Conservation (phyloP, 164 flowering plant genomes). For the Dillenia suffruticosa region DNA sequence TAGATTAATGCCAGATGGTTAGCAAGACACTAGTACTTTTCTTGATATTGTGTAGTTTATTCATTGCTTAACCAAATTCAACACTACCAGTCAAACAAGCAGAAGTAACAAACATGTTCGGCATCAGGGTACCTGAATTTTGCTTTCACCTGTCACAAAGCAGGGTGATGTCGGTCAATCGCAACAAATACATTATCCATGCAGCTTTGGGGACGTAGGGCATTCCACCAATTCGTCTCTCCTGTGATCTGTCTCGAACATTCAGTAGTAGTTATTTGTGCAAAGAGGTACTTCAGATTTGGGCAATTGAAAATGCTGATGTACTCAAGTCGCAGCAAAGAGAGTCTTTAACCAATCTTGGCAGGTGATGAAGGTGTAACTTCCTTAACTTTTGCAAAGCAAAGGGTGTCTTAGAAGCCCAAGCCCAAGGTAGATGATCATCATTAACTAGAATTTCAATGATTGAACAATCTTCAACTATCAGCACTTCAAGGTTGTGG, state of each 20-base stretch:
- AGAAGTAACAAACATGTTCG: no score
- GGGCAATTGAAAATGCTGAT: conserved; percentile 7
- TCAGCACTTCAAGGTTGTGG: conserved; percentile 2
- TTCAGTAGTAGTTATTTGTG: not conserved
- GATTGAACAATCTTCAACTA: conserved; percentile 1
- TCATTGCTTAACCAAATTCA: no score
- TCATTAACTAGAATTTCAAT: not conserved
- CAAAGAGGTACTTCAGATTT: not conserved
- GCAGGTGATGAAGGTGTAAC: conserved; percentile 4
- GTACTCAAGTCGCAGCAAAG: conserved; percentile 1
- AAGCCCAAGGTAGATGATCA: not conserved
- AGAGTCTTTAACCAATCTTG: not conserved
- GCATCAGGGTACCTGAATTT: no score
- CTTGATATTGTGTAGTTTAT: no score
- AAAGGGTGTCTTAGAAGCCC: no score
- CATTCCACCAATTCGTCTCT: conserved; percentile 9
- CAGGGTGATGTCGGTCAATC: no score
- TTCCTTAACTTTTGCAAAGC: conserved; percentile 6
- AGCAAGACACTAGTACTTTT: no score
- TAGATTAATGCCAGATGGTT: no score
- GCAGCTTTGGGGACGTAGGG: not conserved
- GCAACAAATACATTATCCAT: no score
- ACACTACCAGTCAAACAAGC: no score
- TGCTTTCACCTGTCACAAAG: no score
- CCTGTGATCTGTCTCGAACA: not conserved